Percentiles rank a stretch among this genome's conserved stretches.
Evolutionary conservation across 169 alveolate species (phyloP).

Genomic region (Babesia sp.): DNA sequence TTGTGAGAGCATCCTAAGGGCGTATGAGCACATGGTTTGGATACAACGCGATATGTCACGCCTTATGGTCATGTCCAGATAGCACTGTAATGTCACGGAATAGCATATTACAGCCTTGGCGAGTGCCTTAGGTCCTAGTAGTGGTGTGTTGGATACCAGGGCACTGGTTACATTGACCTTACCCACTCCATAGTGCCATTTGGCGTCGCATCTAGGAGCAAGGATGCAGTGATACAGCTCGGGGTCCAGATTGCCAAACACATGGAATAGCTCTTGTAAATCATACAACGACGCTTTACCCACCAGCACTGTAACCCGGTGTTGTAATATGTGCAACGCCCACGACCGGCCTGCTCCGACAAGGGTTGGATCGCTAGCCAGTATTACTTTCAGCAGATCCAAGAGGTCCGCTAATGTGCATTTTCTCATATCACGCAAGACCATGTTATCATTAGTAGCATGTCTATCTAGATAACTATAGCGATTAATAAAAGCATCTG

Average conservation of each 20-base stretch:
- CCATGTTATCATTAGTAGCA: background rate
- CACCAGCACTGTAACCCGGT: background rate
- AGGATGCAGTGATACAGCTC: background rate
- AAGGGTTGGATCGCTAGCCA: background rate
- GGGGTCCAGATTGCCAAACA: slow-evolving; percentile 1
- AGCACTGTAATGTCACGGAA: background rate
- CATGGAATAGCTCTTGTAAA: background rate
- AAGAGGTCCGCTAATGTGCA: background rate
- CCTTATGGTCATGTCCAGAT: background rate
- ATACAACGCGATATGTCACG: background rate
- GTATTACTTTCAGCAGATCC: slow-evolving; percentile 7
- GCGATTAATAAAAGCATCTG: slow-evolving; percentile 1
- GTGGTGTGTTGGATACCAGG: background rate
- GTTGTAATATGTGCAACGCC: slow-evolving; percentile 7
- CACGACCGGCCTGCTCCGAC: slow-evolving; percentile 7
- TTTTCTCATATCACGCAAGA: slow-evolving; percentile 3
- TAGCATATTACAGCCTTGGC: slow-evolving; percentile 24
- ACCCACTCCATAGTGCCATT: background rate
- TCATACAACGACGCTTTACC: background rate
- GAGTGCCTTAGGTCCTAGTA: background rate
- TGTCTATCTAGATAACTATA: background rate
- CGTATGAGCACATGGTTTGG: slow-evolving; percentile 8
- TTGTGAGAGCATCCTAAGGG: slow-evolving; percentile 2
- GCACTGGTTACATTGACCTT: background rate
- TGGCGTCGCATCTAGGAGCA: background rate